Base-by-base conservation (phyloP, 345 rosid species). In the Populus tremula region DNA sequence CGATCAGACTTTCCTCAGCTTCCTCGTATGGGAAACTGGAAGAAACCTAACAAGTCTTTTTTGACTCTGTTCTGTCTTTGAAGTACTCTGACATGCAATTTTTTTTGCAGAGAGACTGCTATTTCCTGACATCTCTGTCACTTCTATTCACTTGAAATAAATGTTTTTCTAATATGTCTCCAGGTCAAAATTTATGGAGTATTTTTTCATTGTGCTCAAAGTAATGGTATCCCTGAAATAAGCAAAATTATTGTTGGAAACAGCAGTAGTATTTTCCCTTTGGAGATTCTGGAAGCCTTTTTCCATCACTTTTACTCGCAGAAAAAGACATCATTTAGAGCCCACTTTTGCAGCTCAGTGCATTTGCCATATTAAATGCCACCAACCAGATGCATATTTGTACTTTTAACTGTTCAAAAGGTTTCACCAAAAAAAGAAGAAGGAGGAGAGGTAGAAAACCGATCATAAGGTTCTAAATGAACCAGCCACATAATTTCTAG, bases 11-110 rank as follows among this genome's bases (percentile, higher is more conserved):
- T 76, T 23, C 59, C 59, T 27, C 11, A 68, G 78, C 66, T 73
- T 62, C 82, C 75, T 69, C 41, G 38, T 69, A 69, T 61, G 45
- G 29, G 78, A 71, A 73, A 43, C 50, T 21, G 36, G 67, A 41
- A 41, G 59, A 11, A 38, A 36, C 20, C 18, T 12, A 50, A 41
- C 76, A 36, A 43, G 33, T 4, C 27, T 20, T 59, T n/a, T 18
- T 47, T 77, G 70, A 61, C 67, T 54, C 73, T 2, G 36, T 41
- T 73, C 67, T 67, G 14, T 20, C 18, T 38, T 50, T 70, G 36
- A 62, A 70, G 70, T 62, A 12, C 47, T 12, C 77, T 54, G 62
- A 6, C 72, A 66, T 78, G 65, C 66, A 33, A 65, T 41, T 65
- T 65, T 2, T 72, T 33, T 7, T 31, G 66, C 67, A 78, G 29